phyloP scores from a whole-genome alignment of 2,329 filamentous ascomycete species.

The Cladosporium oxysporum region DNA sequence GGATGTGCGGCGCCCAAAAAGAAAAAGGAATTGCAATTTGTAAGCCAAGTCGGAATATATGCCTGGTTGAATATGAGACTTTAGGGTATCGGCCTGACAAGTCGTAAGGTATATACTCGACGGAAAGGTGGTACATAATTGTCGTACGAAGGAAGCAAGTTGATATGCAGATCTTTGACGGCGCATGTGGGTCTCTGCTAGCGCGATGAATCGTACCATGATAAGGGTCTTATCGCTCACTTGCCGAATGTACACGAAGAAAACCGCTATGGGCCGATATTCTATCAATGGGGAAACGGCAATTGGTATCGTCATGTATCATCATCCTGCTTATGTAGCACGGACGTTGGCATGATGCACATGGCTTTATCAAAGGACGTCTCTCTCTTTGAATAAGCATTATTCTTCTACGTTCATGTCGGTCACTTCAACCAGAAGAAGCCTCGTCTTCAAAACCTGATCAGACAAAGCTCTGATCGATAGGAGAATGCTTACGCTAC shows the following conservation, averaged over 20 bases:
- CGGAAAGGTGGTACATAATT: no score
- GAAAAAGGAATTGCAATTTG: background rate
- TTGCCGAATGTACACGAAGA: background rate
- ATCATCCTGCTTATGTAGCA: background rate
- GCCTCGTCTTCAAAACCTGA: background rate
- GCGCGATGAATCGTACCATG: background rate
- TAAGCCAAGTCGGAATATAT: background rate
- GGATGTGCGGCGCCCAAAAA: background rate
- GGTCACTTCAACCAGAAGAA: background rate
- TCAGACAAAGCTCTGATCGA: background rate
- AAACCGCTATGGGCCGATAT: background rate
- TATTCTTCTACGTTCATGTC: background rate
- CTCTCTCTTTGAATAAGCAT: background rate
- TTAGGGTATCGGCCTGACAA: background rate
- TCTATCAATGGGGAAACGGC: accelerated
- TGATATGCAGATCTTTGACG: background rate
- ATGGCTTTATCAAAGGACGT: background rate
- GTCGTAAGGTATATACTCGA: background rate
- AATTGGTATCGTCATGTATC: background rate
- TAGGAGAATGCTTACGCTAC: background rate
- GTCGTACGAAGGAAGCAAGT: background rate
- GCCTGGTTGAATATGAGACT: background rate
- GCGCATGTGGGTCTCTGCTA: background rate
- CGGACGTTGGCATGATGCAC: background rate
- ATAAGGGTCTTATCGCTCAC: background rate